Evolutionary conservation across 441 rosid species (phyloP).

Genomic region (Dalechampia spathulata): DNA sequence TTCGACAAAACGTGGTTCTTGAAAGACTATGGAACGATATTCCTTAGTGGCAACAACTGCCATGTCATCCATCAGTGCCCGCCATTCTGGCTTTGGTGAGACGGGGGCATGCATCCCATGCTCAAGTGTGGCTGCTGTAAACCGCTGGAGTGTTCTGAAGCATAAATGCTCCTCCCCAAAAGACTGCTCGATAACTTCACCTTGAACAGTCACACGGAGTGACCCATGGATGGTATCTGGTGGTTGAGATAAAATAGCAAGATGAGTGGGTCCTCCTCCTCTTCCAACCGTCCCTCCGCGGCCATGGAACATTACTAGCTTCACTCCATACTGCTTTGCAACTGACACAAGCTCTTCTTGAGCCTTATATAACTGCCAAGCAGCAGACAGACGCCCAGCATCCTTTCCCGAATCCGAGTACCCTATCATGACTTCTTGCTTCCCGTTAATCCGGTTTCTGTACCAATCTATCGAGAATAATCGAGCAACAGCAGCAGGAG

Average conservation of each 20-base stretch:
- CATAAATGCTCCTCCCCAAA: constrained; percentile 93
- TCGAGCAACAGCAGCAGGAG: constrained; percentile 85
- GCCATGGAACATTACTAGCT: constrained; percentile 95
- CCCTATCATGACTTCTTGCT: constrained; percentile 96
- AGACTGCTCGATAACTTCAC: constrained; percentile 91
- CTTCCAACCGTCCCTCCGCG: constrained; percentile 95
- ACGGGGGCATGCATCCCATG: constrained; percentile 88
- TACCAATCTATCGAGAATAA: constrained; percentile 93
- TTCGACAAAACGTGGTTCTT: constrained; percentile 88
- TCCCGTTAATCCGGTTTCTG: constrained; percentile 70
- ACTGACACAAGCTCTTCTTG: constrained; percentile 93
- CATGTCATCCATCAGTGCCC: constrained; percentile 76
- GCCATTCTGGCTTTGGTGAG: constrained; percentile 94
- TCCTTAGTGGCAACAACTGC: constrained; percentile 81
- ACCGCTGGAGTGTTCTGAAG: constrained; percentile 91
- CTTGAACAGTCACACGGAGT: constrained; percentile 83
- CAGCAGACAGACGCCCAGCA: constrained; percentile 89
- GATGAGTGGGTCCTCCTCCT: constrained; percentile 98
- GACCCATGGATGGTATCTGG: constrained; percentile 90
- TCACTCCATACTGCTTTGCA: constrained; percentile 72
- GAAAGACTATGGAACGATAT: constrained; percentile 76
- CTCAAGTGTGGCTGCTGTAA: constrained; percentile 94
- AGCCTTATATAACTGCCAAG: constrained; percentile 89
- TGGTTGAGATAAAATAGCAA: constrained; percentile 95
- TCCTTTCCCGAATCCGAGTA: constrained; percentile 97